Conservation (phyloP, 2,329 filamentous ascomycete genomes). For the Penicillium polonicum region DNA sequence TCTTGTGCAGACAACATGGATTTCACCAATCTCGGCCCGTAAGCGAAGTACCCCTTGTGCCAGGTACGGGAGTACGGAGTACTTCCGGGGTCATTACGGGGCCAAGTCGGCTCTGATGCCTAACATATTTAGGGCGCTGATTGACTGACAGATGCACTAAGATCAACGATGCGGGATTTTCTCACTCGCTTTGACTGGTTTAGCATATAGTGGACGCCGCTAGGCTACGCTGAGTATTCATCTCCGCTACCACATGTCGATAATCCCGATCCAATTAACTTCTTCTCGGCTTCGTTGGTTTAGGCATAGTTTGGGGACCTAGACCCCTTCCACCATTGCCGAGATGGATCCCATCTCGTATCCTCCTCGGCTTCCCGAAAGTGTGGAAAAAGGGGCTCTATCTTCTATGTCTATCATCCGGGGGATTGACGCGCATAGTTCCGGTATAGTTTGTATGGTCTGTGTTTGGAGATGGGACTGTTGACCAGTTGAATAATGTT, state of each 20-base stretch:
- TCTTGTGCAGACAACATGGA: not conserved
- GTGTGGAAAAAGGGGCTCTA: not conserved
- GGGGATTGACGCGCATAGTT: not conserved
- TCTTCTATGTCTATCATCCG: not conserved
- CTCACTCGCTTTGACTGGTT: not conserved
- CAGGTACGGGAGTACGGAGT: not conserved
- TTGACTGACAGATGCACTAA: not conserved
- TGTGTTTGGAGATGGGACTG: not conserved
- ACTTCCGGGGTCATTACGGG: not conserved
- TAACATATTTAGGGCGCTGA: not conserved
- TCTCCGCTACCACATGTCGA: not conserved
- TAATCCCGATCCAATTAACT: not conserved
- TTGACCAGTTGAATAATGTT: not conserved
- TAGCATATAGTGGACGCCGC: not conserved
- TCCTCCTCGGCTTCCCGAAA: conserved; percentile 5
- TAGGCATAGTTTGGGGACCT: not conserved
- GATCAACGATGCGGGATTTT: conserved; percentile 4
- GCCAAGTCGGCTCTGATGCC: not conserved
- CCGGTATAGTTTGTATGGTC: not conserved
- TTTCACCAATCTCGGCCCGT: not conserved
- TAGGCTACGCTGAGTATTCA: not conserved
- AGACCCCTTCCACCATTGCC: not conserved
- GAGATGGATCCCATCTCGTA: not conserved
- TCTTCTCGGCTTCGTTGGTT: not conserved
- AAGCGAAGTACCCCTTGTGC: not conserved